phyloP scores from a whole-genome alignment of 768 basidiomycete species.

The Kwoniella sp. region DNA sequence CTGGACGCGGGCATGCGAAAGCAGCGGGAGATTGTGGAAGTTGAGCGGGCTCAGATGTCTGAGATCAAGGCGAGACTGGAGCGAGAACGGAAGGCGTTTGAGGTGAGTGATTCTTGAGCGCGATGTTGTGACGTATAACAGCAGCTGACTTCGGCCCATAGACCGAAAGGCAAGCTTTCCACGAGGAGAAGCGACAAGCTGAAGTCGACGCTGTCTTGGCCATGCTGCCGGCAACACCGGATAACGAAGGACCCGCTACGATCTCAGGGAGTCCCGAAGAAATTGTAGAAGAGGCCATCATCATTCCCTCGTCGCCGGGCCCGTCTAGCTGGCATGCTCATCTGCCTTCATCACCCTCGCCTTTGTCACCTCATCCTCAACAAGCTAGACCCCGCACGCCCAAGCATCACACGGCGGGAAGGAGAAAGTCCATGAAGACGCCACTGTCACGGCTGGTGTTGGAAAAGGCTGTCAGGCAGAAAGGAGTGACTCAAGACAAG shows the following conservation, averaged over 20 bases:
- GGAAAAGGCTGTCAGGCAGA: constrained; percentile 37
- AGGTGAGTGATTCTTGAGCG: constrained; percentile 26
- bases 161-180: constrained; percentile 36
- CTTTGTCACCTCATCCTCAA: constrained; percentile 27
- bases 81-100: constrained; percentile 34
- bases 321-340: constrained; percentile 5
- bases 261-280: neutral
- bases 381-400: constrained; percentile 16
- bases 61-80: constrained; percentile 28
- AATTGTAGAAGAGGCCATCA: neutral
- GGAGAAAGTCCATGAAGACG: constrained; percentile 26
- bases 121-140: no score
- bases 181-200: constrained; percentile 32
- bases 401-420: constrained; percentile 18
- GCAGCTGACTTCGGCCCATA: no score
- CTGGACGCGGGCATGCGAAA: constrained; percentile 9
- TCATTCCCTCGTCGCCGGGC: constrained; percentile 4
- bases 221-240: constrained; percentile 20
- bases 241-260: neutral
- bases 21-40: constrained; percentile 22
- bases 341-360: constrained; percentile 18
- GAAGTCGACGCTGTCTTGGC: constrained; percentile 30
- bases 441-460: constrained; percentile 39
- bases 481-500: no score
- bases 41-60: constrained; percentile 25